Conservation (phyloP, 2,329 filamentous ascomycete species). For the Microthyrium microscopicum region DNA sequence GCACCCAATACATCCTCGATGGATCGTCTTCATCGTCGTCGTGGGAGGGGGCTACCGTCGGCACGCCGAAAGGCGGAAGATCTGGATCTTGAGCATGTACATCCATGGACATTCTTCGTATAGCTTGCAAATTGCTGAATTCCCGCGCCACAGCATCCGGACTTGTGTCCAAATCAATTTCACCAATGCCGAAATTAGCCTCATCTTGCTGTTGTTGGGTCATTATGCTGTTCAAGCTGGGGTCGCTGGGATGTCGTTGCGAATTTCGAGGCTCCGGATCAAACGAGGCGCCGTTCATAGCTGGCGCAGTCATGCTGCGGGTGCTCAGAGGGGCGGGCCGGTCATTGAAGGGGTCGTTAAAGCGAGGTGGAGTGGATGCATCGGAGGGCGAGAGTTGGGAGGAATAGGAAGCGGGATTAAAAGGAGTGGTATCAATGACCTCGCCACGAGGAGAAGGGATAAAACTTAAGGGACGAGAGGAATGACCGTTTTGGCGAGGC, state of each 20-base stretch:
- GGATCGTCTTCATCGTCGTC: conserved; percentile 67
- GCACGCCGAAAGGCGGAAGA: conserved; percentile 56
- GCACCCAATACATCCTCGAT: conserved; percentile 86
- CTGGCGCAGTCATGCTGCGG: no score
- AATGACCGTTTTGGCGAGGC: no score
- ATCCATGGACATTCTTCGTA: conserved; percentile 90
- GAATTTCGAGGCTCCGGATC: conserved; percentile 19
- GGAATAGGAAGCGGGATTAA: no score
- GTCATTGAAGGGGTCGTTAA: no score
- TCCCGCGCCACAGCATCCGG: conserved; percentile 82
- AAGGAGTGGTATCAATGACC: no score
- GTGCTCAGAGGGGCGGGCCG: no score
- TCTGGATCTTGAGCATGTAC: conserved; percentile 57
- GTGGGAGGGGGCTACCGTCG: conserved; percentile 51
- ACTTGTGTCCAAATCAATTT: conserved; percentile 79
- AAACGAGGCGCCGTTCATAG: no score
- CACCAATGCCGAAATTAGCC: no score
- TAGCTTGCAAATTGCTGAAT: conserved; percentile 76
- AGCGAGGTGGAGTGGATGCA: no score
- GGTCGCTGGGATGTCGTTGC: no score
- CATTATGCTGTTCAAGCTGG: no score
- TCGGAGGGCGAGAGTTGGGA: conserved; percentile 13
- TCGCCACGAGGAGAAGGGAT: conserved; percentile 7
- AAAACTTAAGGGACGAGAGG: conserved; percentile 8
- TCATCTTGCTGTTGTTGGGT: conserved; percentile 45